Evolutionary conservation across 202 grass and related monocot genomes (phyloP), one percentile per base, ranked within the genome.

Genomic region (Musa balbisiana): DNA sequence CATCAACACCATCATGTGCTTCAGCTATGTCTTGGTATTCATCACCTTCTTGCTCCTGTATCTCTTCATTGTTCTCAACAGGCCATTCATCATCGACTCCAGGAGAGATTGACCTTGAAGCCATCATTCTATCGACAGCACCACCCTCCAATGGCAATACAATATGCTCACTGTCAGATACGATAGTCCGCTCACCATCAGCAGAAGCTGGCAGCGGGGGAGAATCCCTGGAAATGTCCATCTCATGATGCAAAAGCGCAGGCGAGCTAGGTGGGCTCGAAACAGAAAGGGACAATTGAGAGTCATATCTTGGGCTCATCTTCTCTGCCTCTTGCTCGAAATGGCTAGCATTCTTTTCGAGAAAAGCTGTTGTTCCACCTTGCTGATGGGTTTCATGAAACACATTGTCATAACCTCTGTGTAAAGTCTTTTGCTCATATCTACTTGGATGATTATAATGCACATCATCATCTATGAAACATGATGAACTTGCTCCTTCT

Each of bases 191-290:
- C 12, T 92, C 85, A 71, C 87, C 87, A 80, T 98, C 91, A 87
- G 95, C 87, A 78, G 95, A 94, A 79, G 95, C 89, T 55, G 89
- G 95, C 25, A 93, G 84, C 63, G 85, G 91, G 53, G 95, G 95
- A 19, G 91, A 89, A 87, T 97, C 94, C 43, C 90, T 86, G 74
- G 84, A 88, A 77, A 96, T 90, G 89, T 98, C 94, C 84, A 98
- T 94, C 68, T 98, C 95, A 24, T 98, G 86, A 77, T 98, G 95
- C 25, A 91, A 73, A 80, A 89, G 86, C 66, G 80, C 76, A 51
- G 95, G 95, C 49, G 87, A 98, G 71, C 85, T 85, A 67, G 95
- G 95, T 75, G 91, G 88, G 76, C 91, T 98, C 52, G 88, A 93
- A 88, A 92, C 85, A 80, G 91, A 98, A 82, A 94, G 74, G 74